Evolutionary conservation across 352 stramenopile genomes (phyloP), one percentile per base, ranked within the genome.

Genomic region (Phytophthora podocarpi): DNA sequence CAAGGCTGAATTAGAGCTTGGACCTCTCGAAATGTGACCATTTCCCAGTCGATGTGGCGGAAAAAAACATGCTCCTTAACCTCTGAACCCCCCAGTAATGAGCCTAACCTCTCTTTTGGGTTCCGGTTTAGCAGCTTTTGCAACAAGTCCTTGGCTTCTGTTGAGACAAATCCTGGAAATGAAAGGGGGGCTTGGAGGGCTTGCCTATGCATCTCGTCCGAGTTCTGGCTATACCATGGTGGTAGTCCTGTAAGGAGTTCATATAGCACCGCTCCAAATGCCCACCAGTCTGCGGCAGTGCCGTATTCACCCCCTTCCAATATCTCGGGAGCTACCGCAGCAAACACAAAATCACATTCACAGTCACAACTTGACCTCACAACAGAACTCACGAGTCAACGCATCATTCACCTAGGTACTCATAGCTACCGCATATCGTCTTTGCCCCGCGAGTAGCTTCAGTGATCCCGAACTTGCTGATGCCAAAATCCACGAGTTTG

Each of bases 391-490:
- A 32, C 9, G 34, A 34, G 16, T 30, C n/a, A 54, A 23, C 11
- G 24, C 31, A 16, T 52, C 46, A 46, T 78, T 28, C 51, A 91
- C 91, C 80, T 32, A 91, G 55, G 59, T 94, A 94, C 48, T 94
- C 85, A 56, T 87, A 91, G 69, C 82, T 94, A 10, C 85, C 85
- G 32, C 85, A 94, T 31, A 89, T 72, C 0, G 82, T 89, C 21
- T 63, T 85, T 4, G 85, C 84, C 5, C 84, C 85, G 0, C 49
- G 34, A 3, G 80, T 91, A 13, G 85, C 37, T 42, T 89, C 82
- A 3, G 80, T 87, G 60, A 92, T 85, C 12, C 84, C 84, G 53
- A 92, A 92, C 63, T 92, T 94, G 64, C 84, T 89, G 40, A 95
- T 71, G 4, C 85, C 85, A 70, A 95, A 95, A 59, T 95, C 85